Percentiles rank a stretch among this genome's conserved stretches.
Evolutionary conservation across 1,284 basidiomycete species (phyloP).

Genomic region (Microbotryum lychnidis-dioicae): DNA sequence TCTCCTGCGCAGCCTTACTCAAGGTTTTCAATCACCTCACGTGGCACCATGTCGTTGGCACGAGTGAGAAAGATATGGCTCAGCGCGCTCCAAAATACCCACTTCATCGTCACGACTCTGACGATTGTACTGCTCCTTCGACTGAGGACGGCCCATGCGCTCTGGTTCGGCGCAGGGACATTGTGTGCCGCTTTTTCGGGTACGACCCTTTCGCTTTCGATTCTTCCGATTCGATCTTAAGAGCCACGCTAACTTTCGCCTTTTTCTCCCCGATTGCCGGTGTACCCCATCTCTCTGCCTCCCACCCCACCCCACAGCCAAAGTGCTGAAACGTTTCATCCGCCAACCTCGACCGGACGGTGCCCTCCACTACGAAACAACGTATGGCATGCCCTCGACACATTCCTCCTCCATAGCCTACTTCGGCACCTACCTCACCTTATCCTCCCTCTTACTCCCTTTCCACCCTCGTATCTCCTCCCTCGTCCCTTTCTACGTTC

Average conservation of each 20-base stretch:
- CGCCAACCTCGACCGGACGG: constrained; percentile 36
- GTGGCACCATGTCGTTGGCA: too few relatives aligned
- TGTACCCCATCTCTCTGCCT: neutral
- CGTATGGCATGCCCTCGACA: constrained; percentile 40
- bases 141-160: constrained; percentile 34
- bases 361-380: constrained; percentile 27
- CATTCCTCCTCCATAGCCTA: constrained; percentile 38
- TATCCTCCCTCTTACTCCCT: constrained; percentile 32
- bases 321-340: constrained; percentile 36
- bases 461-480: constrained; percentile 32
- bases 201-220: constrained; percentile 10
- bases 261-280: neutral
- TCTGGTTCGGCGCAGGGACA: constrained; percentile 35
- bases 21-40: too few relatives aligned
- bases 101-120: constrained; percentile 34
- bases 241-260: neutral
- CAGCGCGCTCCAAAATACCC: constrained; percentile 25
- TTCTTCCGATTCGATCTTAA: neutral
- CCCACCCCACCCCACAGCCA: constrained; percentile 25
- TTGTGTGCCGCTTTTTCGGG: constrained; percentile 34
- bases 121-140: constrained; percentile 32
- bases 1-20: too few relatives aligned
- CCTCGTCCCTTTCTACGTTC: constrained; percentile 19
- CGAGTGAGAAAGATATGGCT: constrained; percentile 11
- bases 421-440: constrained; percentile 36